A percentile compares a stretch with the other conserved stretches of the same genome.
These are phyloP conservation scores for Dipteronia sinensis DNA, from an alignment of 345 rosid species.

Conservation along the genomic window DNA sequence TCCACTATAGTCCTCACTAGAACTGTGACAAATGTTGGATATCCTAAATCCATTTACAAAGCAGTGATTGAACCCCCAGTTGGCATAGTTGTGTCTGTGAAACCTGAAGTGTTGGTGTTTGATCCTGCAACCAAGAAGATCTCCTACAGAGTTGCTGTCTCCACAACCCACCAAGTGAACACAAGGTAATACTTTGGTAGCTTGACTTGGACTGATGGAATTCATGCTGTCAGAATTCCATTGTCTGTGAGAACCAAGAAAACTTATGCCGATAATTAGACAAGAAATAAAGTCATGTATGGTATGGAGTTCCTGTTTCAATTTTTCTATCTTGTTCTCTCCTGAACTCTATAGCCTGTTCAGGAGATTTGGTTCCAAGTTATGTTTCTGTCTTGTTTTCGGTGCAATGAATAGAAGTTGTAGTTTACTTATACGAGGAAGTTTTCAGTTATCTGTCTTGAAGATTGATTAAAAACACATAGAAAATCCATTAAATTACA, in stretches of 20 bases:
- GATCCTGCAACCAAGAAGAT: conserved; percentile 21
- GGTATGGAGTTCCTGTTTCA: neutral
- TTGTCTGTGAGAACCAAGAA: conserved; percentile 36
- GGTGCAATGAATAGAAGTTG: neutral
- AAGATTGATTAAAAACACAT: too few relatives aligned
- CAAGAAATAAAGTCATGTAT: neutral
- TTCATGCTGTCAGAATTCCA: conserved; percentile 41
- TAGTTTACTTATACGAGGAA: neutral
- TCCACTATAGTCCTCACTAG: conserved; percentile 23
- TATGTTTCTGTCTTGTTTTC: neutral
- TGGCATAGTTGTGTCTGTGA: conserved; percentile 33
- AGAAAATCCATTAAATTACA: too few relatives aligned
- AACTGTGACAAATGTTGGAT: conserved; percentile 34
- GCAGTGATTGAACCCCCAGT: conserved; percentile 32
- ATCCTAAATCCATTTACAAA: neutral
- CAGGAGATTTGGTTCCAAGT: neutral
- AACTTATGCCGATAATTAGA: neutral
- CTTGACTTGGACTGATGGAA: conserved; percentile 44
- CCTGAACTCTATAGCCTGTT: neutral
- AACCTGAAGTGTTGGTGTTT: conserved; percentile 31
- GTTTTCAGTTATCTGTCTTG: too few relatives aligned
- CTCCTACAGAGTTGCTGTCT: conserved; percentile 29
- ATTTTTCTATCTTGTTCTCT: neutral
- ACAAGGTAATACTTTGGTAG: conserved; percentile 47
- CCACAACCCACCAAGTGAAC: conserved; percentile 27